These are phyloP conservation scores for Phaffia tasmanica DNA, from an alignment of 768 basidiomycete species.

Conservation along the genomic window DNA sequence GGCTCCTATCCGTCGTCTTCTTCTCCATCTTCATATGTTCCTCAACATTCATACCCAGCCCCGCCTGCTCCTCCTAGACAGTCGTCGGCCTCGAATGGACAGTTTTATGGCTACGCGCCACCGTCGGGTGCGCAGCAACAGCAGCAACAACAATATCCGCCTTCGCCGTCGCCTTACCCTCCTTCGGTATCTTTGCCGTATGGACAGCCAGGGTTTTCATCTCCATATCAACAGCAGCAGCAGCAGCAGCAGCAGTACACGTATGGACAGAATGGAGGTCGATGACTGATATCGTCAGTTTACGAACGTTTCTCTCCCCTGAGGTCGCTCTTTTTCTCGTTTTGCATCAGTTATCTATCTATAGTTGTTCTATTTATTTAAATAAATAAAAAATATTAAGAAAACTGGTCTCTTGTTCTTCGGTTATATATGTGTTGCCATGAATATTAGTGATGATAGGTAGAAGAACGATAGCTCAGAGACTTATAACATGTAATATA, in stretches of 20 bases:
- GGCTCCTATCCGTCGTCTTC: slow-evolving; percentile 11
- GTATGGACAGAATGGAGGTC: slow-evolving; percentile 63
- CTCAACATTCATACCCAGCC: slow-evolving; percentile 33
- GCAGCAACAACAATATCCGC: slow-evolving; percentile 62
- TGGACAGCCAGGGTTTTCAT: slow-evolving; percentile 1
- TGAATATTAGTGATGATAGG: no score
- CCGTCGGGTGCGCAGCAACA: slow-evolving; percentile 58
- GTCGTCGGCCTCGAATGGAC: slow-evolving; percentile 71
- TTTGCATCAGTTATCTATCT: background rate
- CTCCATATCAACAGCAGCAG: background rate
- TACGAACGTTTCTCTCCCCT: slow-evolving; percentile 29
- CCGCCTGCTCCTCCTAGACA: background rate
- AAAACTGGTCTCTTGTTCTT: no score
- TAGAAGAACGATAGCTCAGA: no score
- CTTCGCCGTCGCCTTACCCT: slow-evolving; percentile 52
- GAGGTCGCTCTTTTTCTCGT: background rate
- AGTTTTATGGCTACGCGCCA: slow-evolving; percentile 48
- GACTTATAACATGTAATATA: no score
- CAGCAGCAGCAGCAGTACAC: slow-evolving; percentile 46
- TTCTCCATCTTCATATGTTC: background rate
- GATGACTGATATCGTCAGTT: slow-evolving; percentile 42
- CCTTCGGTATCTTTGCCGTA: slow-evolving; percentile 25
- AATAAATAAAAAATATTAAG: no score
- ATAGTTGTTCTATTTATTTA: no score
- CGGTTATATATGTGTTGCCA: no score